phyloP scores from a whole-genome alignment of 495 filamentous ascomycete genomes.

The Daldinia caldariorum region DNA sequence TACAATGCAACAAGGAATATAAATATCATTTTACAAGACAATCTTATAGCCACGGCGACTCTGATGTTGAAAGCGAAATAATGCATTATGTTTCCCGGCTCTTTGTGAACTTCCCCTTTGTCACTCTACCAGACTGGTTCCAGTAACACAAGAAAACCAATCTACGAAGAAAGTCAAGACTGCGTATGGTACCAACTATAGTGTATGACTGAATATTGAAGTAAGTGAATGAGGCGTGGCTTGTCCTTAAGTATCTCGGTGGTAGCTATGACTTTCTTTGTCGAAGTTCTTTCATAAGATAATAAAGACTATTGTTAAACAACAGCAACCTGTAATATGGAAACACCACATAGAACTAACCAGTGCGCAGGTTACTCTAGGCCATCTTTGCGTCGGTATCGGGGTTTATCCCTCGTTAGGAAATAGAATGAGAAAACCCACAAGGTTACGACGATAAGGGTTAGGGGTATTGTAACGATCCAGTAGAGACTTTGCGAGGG shows the following conservation, averaged over 20 bases:
- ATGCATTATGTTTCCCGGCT: neutral
- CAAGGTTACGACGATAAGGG: slow-evolving; percentile 8
- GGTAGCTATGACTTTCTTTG: neutral
- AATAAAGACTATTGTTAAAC: neutral
- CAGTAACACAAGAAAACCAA: too few relatives aligned
- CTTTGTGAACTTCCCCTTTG: neutral
- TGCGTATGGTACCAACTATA: too few relatives aligned
- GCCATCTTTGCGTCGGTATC: neutral
- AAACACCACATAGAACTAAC: too few relatives aligned
- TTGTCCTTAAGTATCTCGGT: neutral
- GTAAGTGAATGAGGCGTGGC: neutral
- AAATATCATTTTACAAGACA: neutral
- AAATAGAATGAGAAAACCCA: slow-evolving; percentile 21
- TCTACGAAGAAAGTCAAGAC: too few relatives aligned
- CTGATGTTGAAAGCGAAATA: neutral
- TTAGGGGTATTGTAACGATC: slow-evolving; percentile 24
- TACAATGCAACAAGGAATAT: neutral
- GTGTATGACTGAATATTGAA: neutral
- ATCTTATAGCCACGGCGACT: neutral
- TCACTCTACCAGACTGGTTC: neutral
- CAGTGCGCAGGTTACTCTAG: neutral
- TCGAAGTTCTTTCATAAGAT: neutral
- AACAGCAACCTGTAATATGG: too few relatives aligned
- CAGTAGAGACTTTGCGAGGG: slow-evolving; percentile 27
- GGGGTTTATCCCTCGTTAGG: neutral